Base-by-base conservation (phyloP, 208 protist species). In the Willaertia magna region DNA sequence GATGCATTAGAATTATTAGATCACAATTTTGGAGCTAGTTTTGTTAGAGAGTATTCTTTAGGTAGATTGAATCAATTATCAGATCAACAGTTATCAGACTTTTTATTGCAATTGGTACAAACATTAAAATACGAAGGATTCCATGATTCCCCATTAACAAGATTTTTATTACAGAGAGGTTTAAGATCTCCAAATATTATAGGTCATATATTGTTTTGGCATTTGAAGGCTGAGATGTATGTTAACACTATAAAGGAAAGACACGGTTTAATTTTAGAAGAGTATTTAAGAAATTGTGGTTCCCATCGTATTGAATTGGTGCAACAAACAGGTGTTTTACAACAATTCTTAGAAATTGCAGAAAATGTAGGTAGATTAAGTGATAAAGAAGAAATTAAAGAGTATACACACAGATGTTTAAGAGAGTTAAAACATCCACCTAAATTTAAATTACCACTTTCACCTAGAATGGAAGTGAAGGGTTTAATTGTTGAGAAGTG, bases 71-170 rank as follows among this genome's bases (percentile, higher is more conserved):
- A 92, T 2, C 75, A 88, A 42, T 91, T 95, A 85, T 88, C 79
- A 51, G 92, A 95, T 79, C 89, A 92, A 46, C 91, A 94, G 55
- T 90, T 95, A 26, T 88, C 86, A 9, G 88, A 92, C 4, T 93
- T 91, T 85, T 87, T 95, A 78, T 78, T 95, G 84, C 94, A 96
- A 88, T 91, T 96, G 12, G 90, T 93, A 34, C 92, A 95, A 84
- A 92, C 93, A 14, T 89, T 95, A 39, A 95, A 96, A 61, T 94
- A 94, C 78, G 93, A 95, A 88, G 90, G 91, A 9, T 95, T 94
- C 87, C 92, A 95, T 88, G 91, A 94, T 86, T 93, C 89, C 1
- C 86, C 93, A 0, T 85, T 96, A 0, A 89, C 88, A 11, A 90
- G 89, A 44, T 95, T 94, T 89, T 88, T 96, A 2, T 86, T 96